A percentile compares a stretch with the other conserved stretches of the same genome.
These are phyloP conservation scores for Xylaria arbuscula DNA, from an alignment of 2,329 filamentous ascomycete genomes.

Conservation along the genomic window DNA sequence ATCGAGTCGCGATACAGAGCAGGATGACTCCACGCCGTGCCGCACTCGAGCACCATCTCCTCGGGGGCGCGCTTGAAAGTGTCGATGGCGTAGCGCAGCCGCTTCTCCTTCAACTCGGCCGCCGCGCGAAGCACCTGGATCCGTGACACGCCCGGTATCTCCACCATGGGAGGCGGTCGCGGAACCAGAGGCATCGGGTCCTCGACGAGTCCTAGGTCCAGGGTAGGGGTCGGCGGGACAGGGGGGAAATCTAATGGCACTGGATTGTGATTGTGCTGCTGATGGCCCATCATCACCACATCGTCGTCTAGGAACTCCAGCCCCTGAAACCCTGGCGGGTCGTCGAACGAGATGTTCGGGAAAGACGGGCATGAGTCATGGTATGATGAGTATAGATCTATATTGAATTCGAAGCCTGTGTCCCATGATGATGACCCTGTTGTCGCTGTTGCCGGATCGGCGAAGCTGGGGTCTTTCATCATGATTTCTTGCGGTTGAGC, in stretches of 20 bases:
- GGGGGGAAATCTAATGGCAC: neutral
- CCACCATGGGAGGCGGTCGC: slow-evolving; percentile 8
- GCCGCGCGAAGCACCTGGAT: slow-evolving; percentile 24
- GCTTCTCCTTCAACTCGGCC: slow-evolving; percentile 33
- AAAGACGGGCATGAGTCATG: slow-evolving; percentile 14
- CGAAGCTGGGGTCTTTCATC: slow-evolving; percentile 4
- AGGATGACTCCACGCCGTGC: slow-evolving; percentile 38
- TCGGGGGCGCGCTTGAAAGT: slow-evolving; percentile 31
- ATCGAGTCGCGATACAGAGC: slow-evolving; percentile 37
- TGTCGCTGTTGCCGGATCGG: slow-evolving; percentile 13
- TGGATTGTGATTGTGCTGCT: too few relatives aligned
- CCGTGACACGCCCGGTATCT: slow-evolving; percentile 8
- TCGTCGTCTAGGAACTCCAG: slow-evolving; percentile 30
- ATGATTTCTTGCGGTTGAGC: slow-evolving; percentile 11
- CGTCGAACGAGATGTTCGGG: slow-evolving; percentile 29
- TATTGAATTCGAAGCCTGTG: slow-evolving; percentile 32
- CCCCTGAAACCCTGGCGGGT: slow-evolving; percentile 14
- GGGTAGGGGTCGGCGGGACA: slow-evolving; percentile 10
- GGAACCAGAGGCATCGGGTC: slow-evolving; percentile 29
- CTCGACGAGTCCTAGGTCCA: slow-evolving; percentile 3
- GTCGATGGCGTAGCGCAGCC: slow-evolving; percentile 33
- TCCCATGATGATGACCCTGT: slow-evolving; percentile 24
- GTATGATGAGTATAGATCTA: slow-evolving; percentile 27
- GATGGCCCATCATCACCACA: neutral
- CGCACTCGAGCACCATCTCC: slow-evolving; percentile 31